Evolutionary conservation across 2,329 filamentous ascomycete species (phyloP).

Genomic region (Fusarium brevicatenulatum): DNA sequence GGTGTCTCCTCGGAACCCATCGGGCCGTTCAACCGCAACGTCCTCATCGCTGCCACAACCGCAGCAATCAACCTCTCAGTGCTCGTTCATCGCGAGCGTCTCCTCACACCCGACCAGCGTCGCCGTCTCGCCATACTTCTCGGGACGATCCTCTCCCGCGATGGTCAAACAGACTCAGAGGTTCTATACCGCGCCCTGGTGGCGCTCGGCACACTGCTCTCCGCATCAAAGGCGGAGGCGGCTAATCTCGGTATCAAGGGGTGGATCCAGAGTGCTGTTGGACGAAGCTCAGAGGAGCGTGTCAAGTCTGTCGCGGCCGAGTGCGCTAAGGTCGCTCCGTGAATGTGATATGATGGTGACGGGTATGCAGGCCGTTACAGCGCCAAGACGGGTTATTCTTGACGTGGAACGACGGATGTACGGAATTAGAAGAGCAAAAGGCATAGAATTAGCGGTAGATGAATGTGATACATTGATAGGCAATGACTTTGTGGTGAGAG

Average conservation of each 20-base stretch:
- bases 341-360: slow-evolving; percentile 8
- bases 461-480: slow-evolving; percentile 4
- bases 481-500: neutral
- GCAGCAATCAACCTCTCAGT: slow-evolving; percentile 87
- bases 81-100: slow-evolving; percentile 64
- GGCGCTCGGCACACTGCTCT: slow-evolving; percentile 79
- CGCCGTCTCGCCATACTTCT: slow-evolving; percentile 68
- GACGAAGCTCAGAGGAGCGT: slow-evolving; percentile 57
- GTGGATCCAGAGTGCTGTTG: slow-evolving; percentile 57
- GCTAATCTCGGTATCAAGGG: slow-evolving; percentile 54
- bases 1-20: slow-evolving; percentile 60
- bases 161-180: slow-evolving; percentile 77
- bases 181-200: slow-evolving; percentile 85
- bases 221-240: slow-evolving; percentile 58
- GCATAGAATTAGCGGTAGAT: slow-evolving; percentile 23
- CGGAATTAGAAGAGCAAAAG: neutral
- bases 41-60: slow-evolving; percentile 84
- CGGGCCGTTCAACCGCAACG: slow-evolving; percentile 75
- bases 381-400: slow-evolving; percentile 20
- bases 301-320: slow-evolving; percentile 47
- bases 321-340: slow-evolving; percentile 32
- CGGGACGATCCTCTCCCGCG: slow-evolving; percentile 66
- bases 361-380: slow-evolving; percentile 14
- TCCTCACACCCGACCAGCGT: slow-evolving; percentile 48
- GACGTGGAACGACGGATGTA: slow-evolving; percentile 6